Evolutionary conservation across 768 basidiomycete species (phyloP).

Genomic region (Lenzites betulinus): DNA sequence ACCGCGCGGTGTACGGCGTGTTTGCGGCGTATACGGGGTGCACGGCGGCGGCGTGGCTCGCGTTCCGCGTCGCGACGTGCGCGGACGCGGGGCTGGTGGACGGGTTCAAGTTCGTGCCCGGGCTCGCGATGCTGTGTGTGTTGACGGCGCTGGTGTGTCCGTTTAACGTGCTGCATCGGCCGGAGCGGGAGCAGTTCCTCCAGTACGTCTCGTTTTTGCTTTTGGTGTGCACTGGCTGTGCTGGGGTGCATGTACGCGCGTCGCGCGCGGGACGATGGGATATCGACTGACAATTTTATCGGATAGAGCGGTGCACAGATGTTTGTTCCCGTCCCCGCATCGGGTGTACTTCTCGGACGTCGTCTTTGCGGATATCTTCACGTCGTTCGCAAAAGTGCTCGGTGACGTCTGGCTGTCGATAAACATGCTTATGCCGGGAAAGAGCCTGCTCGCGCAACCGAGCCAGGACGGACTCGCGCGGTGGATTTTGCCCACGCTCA

Average conservation of each 20-base stretch:
- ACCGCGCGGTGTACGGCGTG: slow-evolving; percentile 67
- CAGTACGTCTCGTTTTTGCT: slow-evolving; percentile 52
- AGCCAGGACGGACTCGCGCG: slow-evolving; percentile 60
- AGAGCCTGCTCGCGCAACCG: slow-evolving; percentile 69
- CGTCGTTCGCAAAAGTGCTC: slow-evolving; percentile 95
- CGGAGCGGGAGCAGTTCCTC: slow-evolving; percentile 76
- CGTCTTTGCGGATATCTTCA: slow-evolving; percentile 92
- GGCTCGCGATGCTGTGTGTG: slow-evolving; percentile 60
- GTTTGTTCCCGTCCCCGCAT: slow-evolving; percentile 63
- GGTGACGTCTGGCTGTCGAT: slow-evolving; percentile 92
- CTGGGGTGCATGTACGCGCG: no score
- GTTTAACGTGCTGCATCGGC: slow-evolving; percentile 62
- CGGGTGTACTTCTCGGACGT: slow-evolving; percentile 89
- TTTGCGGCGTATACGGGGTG: slow-evolving; percentile 61
- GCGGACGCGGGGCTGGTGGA: slow-evolving; percentile 67
- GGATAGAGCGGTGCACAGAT: slow-evolving; percentile 70
- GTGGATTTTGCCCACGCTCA: slow-evolving; percentile 81
- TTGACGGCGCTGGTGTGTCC: slow-evolving; percentile 65
- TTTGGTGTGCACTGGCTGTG: neutral
- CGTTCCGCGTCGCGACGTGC: slow-evolving; percentile 62
- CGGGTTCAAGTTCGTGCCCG: slow-evolving; percentile 74
- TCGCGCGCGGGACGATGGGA: no score
- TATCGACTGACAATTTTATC: neutral
- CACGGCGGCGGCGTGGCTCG: slow-evolving; percentile 66
- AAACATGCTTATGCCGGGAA: slow-evolving; percentile 84